phyloP scores from a whole-genome alignment of 768 basidiomycete genomes.

The Trametes elegans region DNA sequence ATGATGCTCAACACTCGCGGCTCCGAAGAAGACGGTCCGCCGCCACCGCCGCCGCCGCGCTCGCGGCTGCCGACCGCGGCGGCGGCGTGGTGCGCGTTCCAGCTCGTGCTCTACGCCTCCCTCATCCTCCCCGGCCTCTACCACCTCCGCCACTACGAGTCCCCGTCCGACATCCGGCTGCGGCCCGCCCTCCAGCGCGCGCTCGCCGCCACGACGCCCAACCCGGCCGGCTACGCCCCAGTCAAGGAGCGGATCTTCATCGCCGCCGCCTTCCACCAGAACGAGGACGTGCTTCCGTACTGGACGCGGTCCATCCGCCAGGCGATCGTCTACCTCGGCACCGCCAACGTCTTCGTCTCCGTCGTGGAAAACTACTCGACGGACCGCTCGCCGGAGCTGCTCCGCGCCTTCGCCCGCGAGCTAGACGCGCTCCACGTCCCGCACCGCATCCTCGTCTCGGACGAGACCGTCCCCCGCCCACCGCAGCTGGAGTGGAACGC shows the following conservation, averaged over 20 bases:
- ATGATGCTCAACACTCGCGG: constrained; percentile 6
- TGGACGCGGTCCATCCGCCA: constrained; percentile 37
- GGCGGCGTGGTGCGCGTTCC: not conserved
- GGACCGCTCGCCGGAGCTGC: constrained; percentile 33
- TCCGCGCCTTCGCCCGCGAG: constrained; percentile 27
- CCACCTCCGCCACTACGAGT: constrained; percentile 25
- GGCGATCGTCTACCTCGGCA: constrained; percentile 39
- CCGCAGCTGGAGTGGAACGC: constrained; percentile 27
- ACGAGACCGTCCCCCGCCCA: constrained; percentile 26
- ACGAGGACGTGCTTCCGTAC: constrained; percentile 36
- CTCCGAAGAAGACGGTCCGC: constrained; percentile 3
- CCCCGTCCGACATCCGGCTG: constrained; percentile 27
- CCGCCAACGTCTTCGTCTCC: constrained; percentile 42
- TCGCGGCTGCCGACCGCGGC: not conserved
- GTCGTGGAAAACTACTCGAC: constrained; percentile 39
- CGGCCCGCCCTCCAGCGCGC: constrained; percentile 23
- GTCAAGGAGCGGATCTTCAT: constrained; percentile 34
- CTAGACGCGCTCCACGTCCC: constrained; percentile 28
- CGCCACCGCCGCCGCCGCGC: not conserved
- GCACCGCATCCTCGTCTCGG: constrained; percentile 32
- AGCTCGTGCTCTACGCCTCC: constrained; percentile 11
- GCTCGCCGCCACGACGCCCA: constrained; percentile 17
- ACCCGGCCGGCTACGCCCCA: constrained; percentile 22
- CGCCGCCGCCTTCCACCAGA: constrained; percentile 42
- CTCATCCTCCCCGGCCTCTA: constrained; percentile 9